phyloP scores from a whole-genome alignment of 352 stramenopile species.

The Peronospora farinosa region DNA sequence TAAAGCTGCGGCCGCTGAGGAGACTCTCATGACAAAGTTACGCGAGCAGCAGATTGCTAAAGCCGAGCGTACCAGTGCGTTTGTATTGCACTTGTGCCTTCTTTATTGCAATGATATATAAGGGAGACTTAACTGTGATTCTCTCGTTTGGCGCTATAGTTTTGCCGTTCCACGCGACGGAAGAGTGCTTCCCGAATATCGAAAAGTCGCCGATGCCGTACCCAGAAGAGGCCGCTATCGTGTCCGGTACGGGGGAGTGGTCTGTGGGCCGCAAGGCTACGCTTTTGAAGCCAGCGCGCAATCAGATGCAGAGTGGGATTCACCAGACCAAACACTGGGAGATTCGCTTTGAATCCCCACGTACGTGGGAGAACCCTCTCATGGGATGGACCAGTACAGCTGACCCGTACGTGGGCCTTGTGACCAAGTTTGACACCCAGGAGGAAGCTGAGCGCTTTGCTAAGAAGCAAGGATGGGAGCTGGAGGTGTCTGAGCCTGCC shows the following conservation, averaged over 20 bases:
- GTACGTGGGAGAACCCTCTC: constrained; percentile 89
- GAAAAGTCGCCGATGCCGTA: constrained; percentile 47
- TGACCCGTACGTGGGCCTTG: constrained; percentile 81
- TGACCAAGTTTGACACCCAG: constrained; percentile 86
- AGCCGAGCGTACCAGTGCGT: constrained; percentile 47
- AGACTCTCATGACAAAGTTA: constrained; percentile 48
- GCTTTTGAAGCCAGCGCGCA: constrained; percentile 67
- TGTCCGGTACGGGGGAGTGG: constrained; percentile 63
- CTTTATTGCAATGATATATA: neutral
- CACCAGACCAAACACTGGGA: constrained; percentile 84
- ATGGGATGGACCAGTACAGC: constrained; percentile 91
- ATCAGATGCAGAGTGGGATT: constrained; percentile 83
- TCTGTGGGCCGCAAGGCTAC: constrained; percentile 56
- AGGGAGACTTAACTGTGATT: no score
- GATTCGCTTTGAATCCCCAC: constrained; percentile 65
- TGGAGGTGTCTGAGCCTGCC: constrained; percentile 77
- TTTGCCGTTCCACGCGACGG: constrained; percentile 54
- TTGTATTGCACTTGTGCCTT: neutral
- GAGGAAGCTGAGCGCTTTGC: constrained; percentile 73
- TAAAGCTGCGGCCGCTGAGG: constrained; percentile 34
- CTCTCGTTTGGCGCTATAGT: constrained; percentile 29
- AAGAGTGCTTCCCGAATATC: constrained; percentile 40
- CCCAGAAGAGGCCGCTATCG: constrained; percentile 54
- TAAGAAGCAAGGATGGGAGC: constrained; percentile 86
- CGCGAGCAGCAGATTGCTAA: constrained; percentile 45